Evolutionary conservation across 768 basidiomycete species (phyloP).

Genomic region (Calvatia gigantea): DNA sequence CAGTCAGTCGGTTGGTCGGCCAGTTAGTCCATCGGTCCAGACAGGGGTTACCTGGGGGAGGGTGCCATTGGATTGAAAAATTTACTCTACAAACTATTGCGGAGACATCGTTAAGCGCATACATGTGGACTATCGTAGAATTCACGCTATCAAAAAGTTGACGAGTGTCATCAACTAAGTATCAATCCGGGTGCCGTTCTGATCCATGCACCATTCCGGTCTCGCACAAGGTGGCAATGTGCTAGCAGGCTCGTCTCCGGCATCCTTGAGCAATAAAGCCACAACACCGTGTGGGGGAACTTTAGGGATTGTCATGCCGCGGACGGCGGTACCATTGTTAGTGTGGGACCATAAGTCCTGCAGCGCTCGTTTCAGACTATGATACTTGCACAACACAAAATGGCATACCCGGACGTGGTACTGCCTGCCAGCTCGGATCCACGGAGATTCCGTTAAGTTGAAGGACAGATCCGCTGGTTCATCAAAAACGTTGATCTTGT

Average conservation of each 20-base stretch:
- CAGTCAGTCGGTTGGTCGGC: no score
- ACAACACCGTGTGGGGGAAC: conserved; percentile 71
- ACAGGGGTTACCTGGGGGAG: no score
- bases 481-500: conserved; percentile 57
- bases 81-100: neutral
- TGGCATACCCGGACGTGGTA: conserved; percentile 58
- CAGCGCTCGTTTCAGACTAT: neutral
- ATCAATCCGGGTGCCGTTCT: conserved; percentile 48
- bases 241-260: conserved; percentile 61
- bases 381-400: neutral
- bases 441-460: conserved; percentile 65
- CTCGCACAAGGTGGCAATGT: conserved; percentile 54
- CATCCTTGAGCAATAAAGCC: conserved; percentile 62
- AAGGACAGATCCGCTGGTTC: conserved; percentile 56
- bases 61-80: neutral
- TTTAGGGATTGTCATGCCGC: conserved; percentile 49
- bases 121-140: neutral
- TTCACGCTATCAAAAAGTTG: neutral
- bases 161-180: conserved; percentile 11
- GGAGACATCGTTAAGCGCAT: neutral
- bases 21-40: no score
- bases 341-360: conserved; percentile 76
- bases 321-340: conserved; percentile 61
- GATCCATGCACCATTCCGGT: conserved; percentile 52
- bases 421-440: conserved; percentile 64